Conservation (phyloP, 768 basidiomycete genomes). For the Epithele typhae region DNA sequence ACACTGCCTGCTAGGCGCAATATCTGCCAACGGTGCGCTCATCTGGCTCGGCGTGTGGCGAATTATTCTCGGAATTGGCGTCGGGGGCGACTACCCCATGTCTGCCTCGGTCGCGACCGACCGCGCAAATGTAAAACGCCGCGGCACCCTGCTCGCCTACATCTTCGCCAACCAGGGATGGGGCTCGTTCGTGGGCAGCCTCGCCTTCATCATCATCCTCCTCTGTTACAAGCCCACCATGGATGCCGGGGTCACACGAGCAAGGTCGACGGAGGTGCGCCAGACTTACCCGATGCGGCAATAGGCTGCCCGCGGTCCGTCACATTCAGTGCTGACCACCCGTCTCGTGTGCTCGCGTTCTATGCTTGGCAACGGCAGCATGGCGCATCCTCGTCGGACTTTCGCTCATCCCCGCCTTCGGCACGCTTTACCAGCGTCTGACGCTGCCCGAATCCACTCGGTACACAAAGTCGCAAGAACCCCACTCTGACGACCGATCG, state of each 20-base stretch:
- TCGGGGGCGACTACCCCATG: conserved; percentile 82
- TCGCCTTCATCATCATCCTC: conserved; percentile 62
- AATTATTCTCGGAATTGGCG: conserved; percentile 71
- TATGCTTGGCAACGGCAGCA: conserved; percentile 30
- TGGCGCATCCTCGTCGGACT: conserved; percentile 77
- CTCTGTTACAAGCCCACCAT: conserved; percentile 60
- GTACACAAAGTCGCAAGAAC: conserved; percentile 37
- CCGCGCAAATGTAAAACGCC: conserved; percentile 56
- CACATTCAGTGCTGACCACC: no score
- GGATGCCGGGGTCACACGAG: conserved; percentile 50
- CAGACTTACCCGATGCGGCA: not conserved
- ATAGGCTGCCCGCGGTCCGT: no score
- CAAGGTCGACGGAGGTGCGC: conserved; percentile 66
- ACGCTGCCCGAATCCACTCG: conserved; percentile 68
- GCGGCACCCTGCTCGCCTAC: conserved; percentile 72
- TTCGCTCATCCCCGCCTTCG: conserved; percentile 71
- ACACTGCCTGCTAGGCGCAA: conserved; percentile 28
- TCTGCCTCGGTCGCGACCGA: conserved; percentile 66
- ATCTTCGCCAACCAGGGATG: conserved; percentile 78
- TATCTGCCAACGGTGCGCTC: conserved; percentile 47
- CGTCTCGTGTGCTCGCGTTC: not conserved
- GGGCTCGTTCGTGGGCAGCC: conserved; percentile 62
- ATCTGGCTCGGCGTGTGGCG: conserved; percentile 67
- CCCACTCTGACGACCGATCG: conserved; percentile 10
- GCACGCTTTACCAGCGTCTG: conserved; percentile 70